Conservation (phyloP, 1,284 basidiomycete genomes). For the Schizopora paradoxa region DNA sequence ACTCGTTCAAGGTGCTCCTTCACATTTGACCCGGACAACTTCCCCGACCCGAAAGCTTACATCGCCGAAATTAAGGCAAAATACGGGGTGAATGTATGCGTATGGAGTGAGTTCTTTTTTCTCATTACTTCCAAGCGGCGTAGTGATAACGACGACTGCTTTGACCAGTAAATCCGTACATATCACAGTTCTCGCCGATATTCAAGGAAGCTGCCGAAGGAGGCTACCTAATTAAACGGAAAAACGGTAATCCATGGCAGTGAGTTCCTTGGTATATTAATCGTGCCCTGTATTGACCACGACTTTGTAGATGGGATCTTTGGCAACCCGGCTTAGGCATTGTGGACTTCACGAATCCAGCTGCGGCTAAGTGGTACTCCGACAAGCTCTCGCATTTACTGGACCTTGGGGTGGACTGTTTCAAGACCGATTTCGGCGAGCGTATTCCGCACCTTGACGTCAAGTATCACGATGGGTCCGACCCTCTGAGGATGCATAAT, state of each 20-base stretch:
- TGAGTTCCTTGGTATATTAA: conserved; percentile 29
- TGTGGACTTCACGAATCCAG: conserved; percentile 70
- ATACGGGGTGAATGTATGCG: conserved; percentile 67
- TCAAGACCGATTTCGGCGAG: conserved; percentile 75
- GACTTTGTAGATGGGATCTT: conserved; percentile 50
- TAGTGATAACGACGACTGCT: conserved; percentile 12
- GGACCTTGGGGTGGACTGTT: conserved; percentile 65
- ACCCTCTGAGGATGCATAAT: conserved; percentile 65
- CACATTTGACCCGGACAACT: conserved; percentile 70
- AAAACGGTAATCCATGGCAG: conserved; percentile 70
- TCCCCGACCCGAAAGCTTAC: conserved; percentile 67
- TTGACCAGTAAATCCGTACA: conserved; percentile 56
- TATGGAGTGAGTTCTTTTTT: conserved; percentile 52
- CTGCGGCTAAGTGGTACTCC: conserved; percentile 61
- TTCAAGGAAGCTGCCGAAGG: conserved; percentile 64
- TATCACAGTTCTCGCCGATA: conserved; percentile 63
- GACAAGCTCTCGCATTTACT: conserved; percentile 54
- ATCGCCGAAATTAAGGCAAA: conserved; percentile 61
- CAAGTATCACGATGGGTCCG: conserved; percentile 62
- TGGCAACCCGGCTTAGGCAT: conserved; percentile 71
- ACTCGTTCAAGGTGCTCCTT: conserved; percentile 56
- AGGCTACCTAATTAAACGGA: conserved; percentile 67
- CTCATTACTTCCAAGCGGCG: not conserved
- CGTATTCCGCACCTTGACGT: conserved; percentile 60
- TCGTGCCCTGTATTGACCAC: not conserved